Conservation (phyloP, 345 rosid genomes). For the Moricandia arvensis region DNA sequence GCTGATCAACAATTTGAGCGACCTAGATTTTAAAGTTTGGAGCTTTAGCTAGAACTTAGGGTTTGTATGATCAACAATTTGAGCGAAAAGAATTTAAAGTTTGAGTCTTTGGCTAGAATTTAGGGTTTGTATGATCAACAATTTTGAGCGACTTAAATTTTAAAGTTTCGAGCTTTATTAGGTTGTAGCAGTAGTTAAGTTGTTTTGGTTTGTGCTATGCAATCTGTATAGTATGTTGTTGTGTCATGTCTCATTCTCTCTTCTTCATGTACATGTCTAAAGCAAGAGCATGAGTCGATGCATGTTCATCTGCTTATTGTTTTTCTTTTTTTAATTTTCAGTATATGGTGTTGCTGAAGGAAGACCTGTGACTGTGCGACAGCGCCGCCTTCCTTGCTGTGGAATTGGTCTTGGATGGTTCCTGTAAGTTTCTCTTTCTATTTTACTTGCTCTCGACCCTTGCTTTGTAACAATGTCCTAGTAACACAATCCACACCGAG, state of each 20-base stretch:
- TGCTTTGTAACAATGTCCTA: constrained; percentile 3
- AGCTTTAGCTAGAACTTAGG: no score
- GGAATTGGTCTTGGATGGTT: constrained; percentile 89
- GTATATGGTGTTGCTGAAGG: constrained; percentile 90
- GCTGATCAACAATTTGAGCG: not conserved
- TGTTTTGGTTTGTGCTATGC: not conserved
- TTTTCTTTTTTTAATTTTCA: constrained; percentile 25
- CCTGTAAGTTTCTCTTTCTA: constrained; percentile 53
- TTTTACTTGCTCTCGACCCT: not conserved
- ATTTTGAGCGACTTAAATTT: not conserved
- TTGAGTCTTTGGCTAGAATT: not conserved
- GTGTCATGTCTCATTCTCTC: not conserved
- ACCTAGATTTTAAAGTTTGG: no score
- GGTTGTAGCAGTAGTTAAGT: not conserved
- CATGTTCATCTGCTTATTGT: not conserved
- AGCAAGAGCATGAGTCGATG: constrained; percentile 5
- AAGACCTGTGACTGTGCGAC: constrained; percentile 70
- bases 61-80: no score
- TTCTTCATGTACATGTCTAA: not conserved
- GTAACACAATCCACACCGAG: not conserved
- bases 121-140: not conserved
- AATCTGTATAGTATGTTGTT: not conserved
- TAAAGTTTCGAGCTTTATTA: not conserved
- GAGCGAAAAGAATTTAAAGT: not conserved
- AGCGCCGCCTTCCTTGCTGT: constrained; percentile 79